Percentiles rank a stretch among this genome's conserved stretches.
Evolutionary conservation across 371 early-diverging fungal genomes (phyloP).

Genomic region (Rhizopus stolonifer): DNA sequence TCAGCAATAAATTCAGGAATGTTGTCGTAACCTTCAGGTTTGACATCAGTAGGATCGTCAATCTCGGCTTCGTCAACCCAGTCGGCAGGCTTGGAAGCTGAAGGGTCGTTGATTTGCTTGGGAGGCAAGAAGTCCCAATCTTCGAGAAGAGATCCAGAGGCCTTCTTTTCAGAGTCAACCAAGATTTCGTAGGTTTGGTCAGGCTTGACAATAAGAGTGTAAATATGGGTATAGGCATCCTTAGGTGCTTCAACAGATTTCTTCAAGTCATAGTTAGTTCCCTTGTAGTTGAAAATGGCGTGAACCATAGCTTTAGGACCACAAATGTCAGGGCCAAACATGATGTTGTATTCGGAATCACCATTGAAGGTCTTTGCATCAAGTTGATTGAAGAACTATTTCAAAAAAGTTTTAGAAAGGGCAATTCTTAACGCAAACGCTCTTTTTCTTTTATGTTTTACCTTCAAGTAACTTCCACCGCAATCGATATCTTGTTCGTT

Average conservation of each 20-base stretch:
- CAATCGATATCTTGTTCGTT: conserved; percentile 92
- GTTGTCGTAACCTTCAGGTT: conserved; percentile 89
- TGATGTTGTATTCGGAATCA: conserved; percentile 92
- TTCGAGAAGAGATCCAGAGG: conserved; percentile 74
- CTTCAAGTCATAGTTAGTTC: conserved; percentile 82
- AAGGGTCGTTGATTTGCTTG: conserved; percentile 90
- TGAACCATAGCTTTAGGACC: conserved; percentile 92
- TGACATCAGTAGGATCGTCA: conserved; percentile 80
- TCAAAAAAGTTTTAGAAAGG: neutral
- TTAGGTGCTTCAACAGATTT: conserved; percentile 67
- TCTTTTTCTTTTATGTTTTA: conserved; percentile 26
- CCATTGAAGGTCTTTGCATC: conserved; percentile 79
- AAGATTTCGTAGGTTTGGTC: conserved; percentile 87
- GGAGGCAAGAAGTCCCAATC: conserved; percentile 90
- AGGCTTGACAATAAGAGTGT: conserved; percentile 90
- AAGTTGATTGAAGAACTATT: conserved; percentile 56
- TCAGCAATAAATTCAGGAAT: conserved; percentile 82
- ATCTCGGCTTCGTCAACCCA: conserved; percentile 94
- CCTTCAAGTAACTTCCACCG: conserved; percentile 97
- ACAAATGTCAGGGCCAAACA: conserved; percentile 96
- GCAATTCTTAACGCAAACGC: neutral
- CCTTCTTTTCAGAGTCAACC: conserved; percentile 74
- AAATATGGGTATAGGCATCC: conserved; percentile 80
- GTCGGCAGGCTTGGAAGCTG: conserved; percentile 89
- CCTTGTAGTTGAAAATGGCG: conserved; percentile 92